Conservation (phyloP, 2,329 filamentous ascomycete genomes). For the Fonsecaea erecta region DNA sequence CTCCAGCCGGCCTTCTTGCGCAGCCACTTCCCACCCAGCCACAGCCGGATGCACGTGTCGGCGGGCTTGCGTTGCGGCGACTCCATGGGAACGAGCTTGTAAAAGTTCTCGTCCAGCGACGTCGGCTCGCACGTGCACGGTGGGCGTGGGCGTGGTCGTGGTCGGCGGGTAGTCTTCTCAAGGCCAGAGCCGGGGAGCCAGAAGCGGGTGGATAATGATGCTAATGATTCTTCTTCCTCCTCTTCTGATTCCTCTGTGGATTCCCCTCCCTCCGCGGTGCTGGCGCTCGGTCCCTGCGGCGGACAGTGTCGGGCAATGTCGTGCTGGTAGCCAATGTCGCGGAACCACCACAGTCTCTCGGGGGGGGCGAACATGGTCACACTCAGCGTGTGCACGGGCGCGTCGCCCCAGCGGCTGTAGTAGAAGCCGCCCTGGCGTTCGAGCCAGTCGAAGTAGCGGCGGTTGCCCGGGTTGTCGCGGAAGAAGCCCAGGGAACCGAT, state of each 20-base stretch:
- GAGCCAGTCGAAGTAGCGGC: constrained; percentile 54
- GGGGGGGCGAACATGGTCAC: constrained; percentile 60
- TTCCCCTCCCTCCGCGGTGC: too few relatives aligned
- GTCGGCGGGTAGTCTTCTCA: too few relatives aligned
- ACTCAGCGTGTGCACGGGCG: constrained; percentile 60
- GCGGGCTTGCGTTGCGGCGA: constrained; percentile 54
- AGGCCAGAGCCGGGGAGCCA: too few relatives aligned
- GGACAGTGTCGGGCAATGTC: constrained; percentile 50
- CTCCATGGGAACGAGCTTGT: constrained; percentile 54
- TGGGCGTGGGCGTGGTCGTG: background rate
- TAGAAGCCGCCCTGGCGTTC: constrained; percentile 57
- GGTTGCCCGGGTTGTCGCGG: constrained; percentile 51
- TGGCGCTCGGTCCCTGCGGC: background rate
- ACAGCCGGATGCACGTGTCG: constrained; percentile 55
- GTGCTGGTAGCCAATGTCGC: constrained; percentile 54
- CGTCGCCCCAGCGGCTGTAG: constrained; percentile 54
- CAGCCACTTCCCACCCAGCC: constrained; percentile 48
- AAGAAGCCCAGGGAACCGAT: constrained; percentile 57
- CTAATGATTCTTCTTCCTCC: too few relatives aligned
- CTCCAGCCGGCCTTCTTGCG: constrained; percentile 51
- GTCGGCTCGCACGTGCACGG: constrained; percentile 52
- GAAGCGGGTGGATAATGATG: too few relatives aligned
- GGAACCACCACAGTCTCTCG: constrained; percentile 58
- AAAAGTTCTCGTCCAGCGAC: constrained; percentile 53
- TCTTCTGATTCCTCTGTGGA: too few relatives aligned